Base-by-base conservation (phyloP, 2,329 filamentous ascomycete species). In the Lachnellula suecica region DNA sequence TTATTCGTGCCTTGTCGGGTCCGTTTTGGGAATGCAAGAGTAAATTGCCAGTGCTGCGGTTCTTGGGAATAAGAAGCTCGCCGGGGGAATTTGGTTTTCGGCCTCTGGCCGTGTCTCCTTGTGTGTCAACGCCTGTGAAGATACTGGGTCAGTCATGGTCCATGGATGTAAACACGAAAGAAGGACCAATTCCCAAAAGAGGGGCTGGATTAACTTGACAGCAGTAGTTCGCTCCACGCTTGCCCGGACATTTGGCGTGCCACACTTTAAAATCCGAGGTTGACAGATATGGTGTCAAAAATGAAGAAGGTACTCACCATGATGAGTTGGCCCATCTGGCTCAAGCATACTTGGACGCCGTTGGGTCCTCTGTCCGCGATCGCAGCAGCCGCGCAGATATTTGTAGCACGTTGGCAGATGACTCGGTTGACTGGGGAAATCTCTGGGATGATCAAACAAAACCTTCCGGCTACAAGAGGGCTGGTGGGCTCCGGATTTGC, bases 41-140 rank as follows among this genome's bases (percentile, higher is more conserved):
- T 54, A 86, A 74, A 64, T 85, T 85, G 47, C 81, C 78, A n/a
- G 83, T 85, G 67, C 83, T 85, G 63, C 79, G 76, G 68, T 85
- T 86, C 70, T 85, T 86, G 52, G 82, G 82, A 51, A 86, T 72
- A 55, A 47, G 37, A n/a, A 65, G 44, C n/a, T 65, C 63, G 46
- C 54, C 50, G 20, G 53, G 56, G 8, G 56, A 51, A 59, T 40
- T 56, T 20, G 20, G 45, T 38, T 51, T 51, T 34, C 62, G 55
- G 25, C 57, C 56, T 49, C 57, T 54, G 25, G 58, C 54, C 34
- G 34, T 49, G 37, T 55, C 44, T 53, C 42, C 58, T 47, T 57
- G 53, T 56, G 46, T 57, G 41, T 66, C 63, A 57, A 58, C 56
- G 59, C 58, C 64, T 66, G 52, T 24, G 52, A 42, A 50, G 9